A percentile compares a stretch with the other conserved stretches of the same genome.
phyloP scores from a whole-genome alignment of 768 basidiomycete species.

The Pisolithus orientalis region DNA sequence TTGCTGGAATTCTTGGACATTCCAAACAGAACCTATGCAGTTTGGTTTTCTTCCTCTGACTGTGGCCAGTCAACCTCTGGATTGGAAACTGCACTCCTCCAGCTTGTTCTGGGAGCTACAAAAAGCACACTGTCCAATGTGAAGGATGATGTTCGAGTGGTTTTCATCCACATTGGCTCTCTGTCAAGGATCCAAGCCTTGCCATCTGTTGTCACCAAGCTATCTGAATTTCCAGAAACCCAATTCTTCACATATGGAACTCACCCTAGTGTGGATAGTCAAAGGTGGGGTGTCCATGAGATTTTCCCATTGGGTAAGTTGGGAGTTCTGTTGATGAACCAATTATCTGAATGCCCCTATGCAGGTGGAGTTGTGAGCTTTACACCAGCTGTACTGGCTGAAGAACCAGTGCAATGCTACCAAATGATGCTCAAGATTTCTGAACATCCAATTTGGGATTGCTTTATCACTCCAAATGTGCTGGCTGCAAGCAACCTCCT shows the following conservation, averaged over 20 bases:
- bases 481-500: conserved; percentile 39
- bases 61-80: conserved; percentile 22
- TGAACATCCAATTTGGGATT: conserved; percentile 62
- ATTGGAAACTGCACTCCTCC: conserved; percentile 40
- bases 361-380: conserved; percentile 73
- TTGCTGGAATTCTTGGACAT: conserved; percentile 42
- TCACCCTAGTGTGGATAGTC: conserved; percentile 43
- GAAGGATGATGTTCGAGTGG: conserved; percentile 37
- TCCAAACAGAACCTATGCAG: conserved; percentile 35
- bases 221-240: conserved; percentile 37
- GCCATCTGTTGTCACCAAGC: conserved; percentile 42
- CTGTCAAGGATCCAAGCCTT: conserved; percentile 43
- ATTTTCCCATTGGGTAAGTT: conserved; percentile 62
- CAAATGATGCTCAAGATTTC: conserved; percentile 44
- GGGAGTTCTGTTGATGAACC: background rate
- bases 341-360: background rate
- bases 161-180: conserved; percentile 66
- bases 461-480: conserved; percentile 60
- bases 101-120: conserved; percentile 38
- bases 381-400: conserved; percentile 52
- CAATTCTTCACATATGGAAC: conserved; percentile 69
- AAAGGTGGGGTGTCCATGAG: conserved; percentile 57
- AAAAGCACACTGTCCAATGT: conserved; percentile 33
- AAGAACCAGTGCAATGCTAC: conserved; percentile 44
- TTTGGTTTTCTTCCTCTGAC: conserved; percentile 40